Base-by-base conservation (phyloP, 495 filamentous ascomycete genomes). In the Elaphomyces granulatus region DNA sequence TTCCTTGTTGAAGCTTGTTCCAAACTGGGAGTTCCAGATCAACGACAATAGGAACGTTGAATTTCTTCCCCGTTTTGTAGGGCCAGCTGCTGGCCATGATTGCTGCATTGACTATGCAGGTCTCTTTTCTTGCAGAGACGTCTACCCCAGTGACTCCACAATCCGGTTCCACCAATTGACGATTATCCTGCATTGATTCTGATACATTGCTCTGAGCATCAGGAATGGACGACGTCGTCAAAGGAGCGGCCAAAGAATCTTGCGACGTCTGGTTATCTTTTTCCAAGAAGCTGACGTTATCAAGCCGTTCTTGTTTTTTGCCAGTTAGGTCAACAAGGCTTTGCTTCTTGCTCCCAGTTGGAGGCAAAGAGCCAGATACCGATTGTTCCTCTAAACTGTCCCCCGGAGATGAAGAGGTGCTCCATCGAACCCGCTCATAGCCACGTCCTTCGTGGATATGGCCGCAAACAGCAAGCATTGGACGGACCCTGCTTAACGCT, bases 21-120 rank as follows among this genome's bases (percentile, higher is more conserved):
- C 64, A 68, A n/a, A 78, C 63, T 8, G 77, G 78, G 30, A 88
- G 62, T 43, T 85, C 75, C 20, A 87, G 55, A 52, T 92, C 80
- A 17, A 88, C 75, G 6, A 87, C 75, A 40, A 88, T 78, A 6
- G 83, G 77, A 47, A 82, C 78, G 58, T 83, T 75, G 56, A 81
- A 74, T 39, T 49, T 63, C 50, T 77, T 80, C 20, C 63, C 65
- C 12, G 64, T 68, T 1, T 47, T 51, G 44, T 80, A 75, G 32
- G 78, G 78, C 63, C 74, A 81, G 48, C 69, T 79, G 2, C 63
- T 74, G 8, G 74, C 70, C 64, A 80, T 66, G 44, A 87, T 77
- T 14, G 81, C 74, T 21, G 80, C 78, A 58, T 87, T 88, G 47
- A 87, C 68, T 37, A 90, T 60, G 51, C 77, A 84, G 7, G 81